These are phyloP conservation scores for Arxiozyma bovina DNA, from an alignment of 1,139 yeast species.

Conservation along the genomic window DNA sequence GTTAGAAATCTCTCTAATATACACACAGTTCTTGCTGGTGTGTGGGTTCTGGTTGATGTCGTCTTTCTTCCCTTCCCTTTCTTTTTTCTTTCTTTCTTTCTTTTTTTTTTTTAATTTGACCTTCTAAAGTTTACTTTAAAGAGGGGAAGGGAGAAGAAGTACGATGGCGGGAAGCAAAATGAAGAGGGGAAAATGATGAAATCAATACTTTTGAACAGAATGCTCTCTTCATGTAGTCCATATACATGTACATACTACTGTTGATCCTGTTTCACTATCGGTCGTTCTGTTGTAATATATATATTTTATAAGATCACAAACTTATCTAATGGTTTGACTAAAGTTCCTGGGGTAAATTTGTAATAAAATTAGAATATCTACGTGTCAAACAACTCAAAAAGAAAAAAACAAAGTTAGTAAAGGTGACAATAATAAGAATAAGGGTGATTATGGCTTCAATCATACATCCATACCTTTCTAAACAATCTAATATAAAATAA, in stretches of 20 bases:
- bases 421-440: neutral
- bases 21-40: neutral
- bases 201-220: too few species aligned
- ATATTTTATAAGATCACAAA: neutral
- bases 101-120: too few species aligned
- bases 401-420: too few species aligned
- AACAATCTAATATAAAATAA: neutral
- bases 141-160: too few species aligned
- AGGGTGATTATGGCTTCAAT: neutral
- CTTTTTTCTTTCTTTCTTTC: too few species aligned
- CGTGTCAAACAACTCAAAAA: neutral
- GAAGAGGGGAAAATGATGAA: neutral
- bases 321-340: too few species aligned
- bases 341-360: too few species aligned
- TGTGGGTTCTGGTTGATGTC: neutral
- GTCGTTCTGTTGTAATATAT: neutral
- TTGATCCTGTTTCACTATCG: neutral
- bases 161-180: neutral
- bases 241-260: conserved; percentile 44
- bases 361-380: too few species aligned
- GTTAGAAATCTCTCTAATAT: too few species aligned
- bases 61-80: neutral
- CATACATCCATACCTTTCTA: neutral
- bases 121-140: too few species aligned
- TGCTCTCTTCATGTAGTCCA: conserved; percentile 30